phyloP scores from a whole-genome alignment of 441 rosid genomes.

The Gossypium gossypioides region DNA sequence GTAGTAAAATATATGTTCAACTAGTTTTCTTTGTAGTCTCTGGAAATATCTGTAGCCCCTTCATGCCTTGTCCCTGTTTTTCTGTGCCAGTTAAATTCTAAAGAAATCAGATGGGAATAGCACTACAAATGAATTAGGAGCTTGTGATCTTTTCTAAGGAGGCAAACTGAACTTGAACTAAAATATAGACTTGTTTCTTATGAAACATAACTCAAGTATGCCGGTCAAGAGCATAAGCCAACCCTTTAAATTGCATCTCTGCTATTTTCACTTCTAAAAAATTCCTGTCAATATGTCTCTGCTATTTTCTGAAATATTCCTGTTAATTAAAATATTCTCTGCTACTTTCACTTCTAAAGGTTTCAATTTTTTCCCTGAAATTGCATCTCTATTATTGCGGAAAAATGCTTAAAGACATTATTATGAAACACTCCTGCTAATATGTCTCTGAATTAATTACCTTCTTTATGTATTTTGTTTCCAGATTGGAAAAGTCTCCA shows the following conservation, averaged over 20 bases:
- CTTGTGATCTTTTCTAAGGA: neutral
- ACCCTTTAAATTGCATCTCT: too few relatives aligned
- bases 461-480: slow-evolving; percentile 10
- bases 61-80: neutral
- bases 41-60: neutral
- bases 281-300: too few relatives aligned
- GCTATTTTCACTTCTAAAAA: too few relatives aligned
- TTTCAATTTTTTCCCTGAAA: too few relatives aligned
- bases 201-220: too few relatives aligned
- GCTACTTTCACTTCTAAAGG: too few relatives aligned
- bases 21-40: neutral
- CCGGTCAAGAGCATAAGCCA: too few relatives aligned
- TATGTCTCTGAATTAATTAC: slow-evolving; percentile 3
- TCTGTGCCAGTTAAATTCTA: neutral
- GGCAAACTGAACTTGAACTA: neutral
- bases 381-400: too few relatives aligned
- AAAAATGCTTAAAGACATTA: neutral
- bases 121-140: neutral
- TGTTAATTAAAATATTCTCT: too few relatives aligned
- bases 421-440: neutral
- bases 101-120: neutral
- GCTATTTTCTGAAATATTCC: too few relatives aligned
- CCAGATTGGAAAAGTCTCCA: slow-evolving; percentile 75
- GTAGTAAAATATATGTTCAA: neutral
- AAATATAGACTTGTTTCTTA: too few relatives aligned